Conservation (phyloP, 2,329 filamentous ascomycete genomes). For the Mariannaea elegans region DNA sequence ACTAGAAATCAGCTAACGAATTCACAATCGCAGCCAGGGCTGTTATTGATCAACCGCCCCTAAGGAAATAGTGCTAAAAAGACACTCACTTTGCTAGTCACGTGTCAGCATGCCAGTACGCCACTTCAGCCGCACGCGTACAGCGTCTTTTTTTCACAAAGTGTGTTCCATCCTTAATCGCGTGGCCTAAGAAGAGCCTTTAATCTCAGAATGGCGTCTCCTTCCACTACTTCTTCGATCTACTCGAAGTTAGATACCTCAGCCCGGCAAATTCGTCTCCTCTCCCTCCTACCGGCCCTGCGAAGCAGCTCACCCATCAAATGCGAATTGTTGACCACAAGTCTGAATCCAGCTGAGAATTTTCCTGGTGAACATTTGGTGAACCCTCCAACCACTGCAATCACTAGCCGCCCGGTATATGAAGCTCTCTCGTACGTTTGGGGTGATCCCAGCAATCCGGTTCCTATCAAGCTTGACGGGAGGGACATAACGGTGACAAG, state of each 20-base stretch:
- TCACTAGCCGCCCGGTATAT: not conserved
- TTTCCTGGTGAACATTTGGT: not conserved
- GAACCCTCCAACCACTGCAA: not conserved
- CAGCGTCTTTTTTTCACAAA: too few species aligned
- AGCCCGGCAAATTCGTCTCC: not conserved
- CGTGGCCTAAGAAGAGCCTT: too few species aligned
- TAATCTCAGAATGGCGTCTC: not conserved
- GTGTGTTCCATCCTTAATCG: too few species aligned
- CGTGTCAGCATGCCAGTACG: too few species aligned
- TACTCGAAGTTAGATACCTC: not conserved
- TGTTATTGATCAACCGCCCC: too few species aligned
- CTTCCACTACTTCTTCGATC: not conserved
- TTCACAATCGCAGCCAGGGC: too few species aligned
- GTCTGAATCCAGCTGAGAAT: not conserved
- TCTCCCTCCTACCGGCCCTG: not conserved
- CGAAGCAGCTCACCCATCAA: not conserved
- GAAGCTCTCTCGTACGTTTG: conserved; percentile 18
- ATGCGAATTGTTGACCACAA: not conserved
- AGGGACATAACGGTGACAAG: conserved; percentile 3
- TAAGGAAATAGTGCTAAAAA: too few species aligned
- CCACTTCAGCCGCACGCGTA: too few species aligned
- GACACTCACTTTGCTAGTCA: too few species aligned
- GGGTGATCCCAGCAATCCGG: conserved; percentile 2
- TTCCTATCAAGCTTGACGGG: not conserved
- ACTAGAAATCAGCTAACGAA: too few species aligned